Conservation (phyloP, 2,329 filamentous ascomycete genomes). For the Fusarium concolor region DNA sequence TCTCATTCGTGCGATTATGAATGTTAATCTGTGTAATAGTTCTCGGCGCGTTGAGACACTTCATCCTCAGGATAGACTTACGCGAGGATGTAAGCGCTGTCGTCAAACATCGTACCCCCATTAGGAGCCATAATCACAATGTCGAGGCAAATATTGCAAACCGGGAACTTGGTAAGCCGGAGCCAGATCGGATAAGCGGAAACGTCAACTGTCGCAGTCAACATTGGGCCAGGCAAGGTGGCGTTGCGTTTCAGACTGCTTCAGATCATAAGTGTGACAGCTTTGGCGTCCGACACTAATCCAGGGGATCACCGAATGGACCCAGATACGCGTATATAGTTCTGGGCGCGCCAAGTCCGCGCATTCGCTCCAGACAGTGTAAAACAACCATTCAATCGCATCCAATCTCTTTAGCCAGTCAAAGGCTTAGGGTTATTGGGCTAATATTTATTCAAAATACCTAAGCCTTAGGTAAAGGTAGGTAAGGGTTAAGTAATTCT, state of each 20-base stretch:
- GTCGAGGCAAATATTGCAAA: not conserved
- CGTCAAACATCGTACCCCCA: not conserved
- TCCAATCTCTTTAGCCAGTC: no score
- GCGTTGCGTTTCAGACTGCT: slow-evolving; percentile 18
- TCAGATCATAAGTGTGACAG: not conserved
- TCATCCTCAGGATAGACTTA: not conserved
- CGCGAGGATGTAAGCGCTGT: not conserved
- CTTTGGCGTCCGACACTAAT: no score
- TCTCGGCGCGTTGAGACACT: not conserved
- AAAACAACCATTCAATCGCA: no score
- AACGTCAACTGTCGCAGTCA: not conserved
- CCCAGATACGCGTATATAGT: no score
- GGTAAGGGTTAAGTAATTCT: no score
- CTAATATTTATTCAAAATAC: no score
- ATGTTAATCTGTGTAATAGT: no score
- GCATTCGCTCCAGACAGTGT: no score
- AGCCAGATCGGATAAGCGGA: not conserved
- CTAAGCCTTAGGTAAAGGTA: no score
- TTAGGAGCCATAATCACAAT: not conserved
- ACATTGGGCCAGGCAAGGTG: slow-evolving; percentile 12
- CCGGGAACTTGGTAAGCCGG: slow-evolving; percentile 1
- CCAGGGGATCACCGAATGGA: no score
- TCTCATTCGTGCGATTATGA: not conserved
- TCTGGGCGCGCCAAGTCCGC: no score
- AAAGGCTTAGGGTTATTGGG: no score